Base-by-base conservation (phyloP, 140 eudicot species). In the Ambrosia hybrid region DNA sequence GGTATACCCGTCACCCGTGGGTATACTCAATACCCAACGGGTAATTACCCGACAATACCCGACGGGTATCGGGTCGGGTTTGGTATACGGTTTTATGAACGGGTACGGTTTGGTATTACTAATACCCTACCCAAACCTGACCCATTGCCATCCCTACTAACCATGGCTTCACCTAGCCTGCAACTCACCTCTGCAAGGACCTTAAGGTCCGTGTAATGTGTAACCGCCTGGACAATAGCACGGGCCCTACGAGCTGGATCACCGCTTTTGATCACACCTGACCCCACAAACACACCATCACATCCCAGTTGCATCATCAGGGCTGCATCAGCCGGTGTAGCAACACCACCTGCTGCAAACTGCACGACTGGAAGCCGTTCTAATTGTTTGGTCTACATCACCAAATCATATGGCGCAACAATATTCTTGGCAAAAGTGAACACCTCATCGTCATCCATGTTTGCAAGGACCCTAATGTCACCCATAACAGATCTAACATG, bases 191-290 rank as follows among this genome's bases (percentile, higher is more conserved):
- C 84, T 0, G 84, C 84, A 41, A 80, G 72, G 48, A 80, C 72
- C 57, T 45, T 64, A 1, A 80, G 84, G 72, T 80, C 80, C 11
- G 80, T 80, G 55, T 74, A 74, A 74, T 80, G 84, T 5, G 80
- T 80, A 58, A 80, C 80, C n/a, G 80, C 84, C 48, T 80, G 84
- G 2, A 80, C 84, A 16, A 80, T 80, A 0, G 84, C 84, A 26
- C 76, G 76, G 3, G 80, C 84, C 65, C 84, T 70, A 36, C 73
- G 70, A 9, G 80, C 77, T 9, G 80, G 80, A 43, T 80, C 84
- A 30, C 83, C 83, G 0, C 79, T 79, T 59, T 73, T 79, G 59
- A 79, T 73, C 43, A 79, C 83, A 9, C 83, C 79, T 2, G 83
- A 79, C 8, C 83, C 83, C 4, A 79, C 83, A 79, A 79, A 79